Base-by-base conservation (phyloP, 164 flowering plant genomes). In the Nymphaea colorata region DNA sequence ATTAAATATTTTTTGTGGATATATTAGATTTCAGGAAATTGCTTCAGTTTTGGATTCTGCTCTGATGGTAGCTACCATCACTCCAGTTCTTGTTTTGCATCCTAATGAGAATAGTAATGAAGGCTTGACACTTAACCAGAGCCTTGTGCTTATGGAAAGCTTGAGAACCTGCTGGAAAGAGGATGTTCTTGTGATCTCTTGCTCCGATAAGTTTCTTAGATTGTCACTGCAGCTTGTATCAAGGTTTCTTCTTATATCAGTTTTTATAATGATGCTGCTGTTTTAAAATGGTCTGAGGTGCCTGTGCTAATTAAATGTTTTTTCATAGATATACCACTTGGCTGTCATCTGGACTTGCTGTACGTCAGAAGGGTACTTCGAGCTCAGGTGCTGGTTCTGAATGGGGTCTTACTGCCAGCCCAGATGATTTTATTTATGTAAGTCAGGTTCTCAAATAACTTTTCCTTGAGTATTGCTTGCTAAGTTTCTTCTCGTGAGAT, bases 161-260 rank as follows among this genome's bases (percentile, higher is more conserved):
- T 74, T 95, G 83, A 83, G 82, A 76, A 79, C 90, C 67, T 91
- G 98, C 82, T 91, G 98, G 99, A 85, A 79, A 66, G 91, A 95
- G 72, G 96, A 95, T 81, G 88, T 91, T 71, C 79, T 91, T 69
- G 77, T 91, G 64, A 61, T 87, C 62, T 86, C 96, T 74, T 85
- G 82, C 79, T 82, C 96, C 41, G 98, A 95, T 81, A 91, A 89
- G 84, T 91, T 95, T 72, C 85, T 95, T 42, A 91, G 96, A 61
- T 79, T 95, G 68, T 81, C 93, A 67, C 79, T 95, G 81, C 98
- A 95, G 82, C 98, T 95, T 78, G 77, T 95, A 62, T 83, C 99
- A 61, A 85, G 99, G 99, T 88, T 41, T 45, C 77, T 61, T n/a
- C 64, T 61, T n/a, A 61, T n/a, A n/a, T 61, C 16, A n/a, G 25